Base-by-base conservation (phyloP, 2,329 filamentous ascomycete species). In the Graphilbum fragrans region DNA sequence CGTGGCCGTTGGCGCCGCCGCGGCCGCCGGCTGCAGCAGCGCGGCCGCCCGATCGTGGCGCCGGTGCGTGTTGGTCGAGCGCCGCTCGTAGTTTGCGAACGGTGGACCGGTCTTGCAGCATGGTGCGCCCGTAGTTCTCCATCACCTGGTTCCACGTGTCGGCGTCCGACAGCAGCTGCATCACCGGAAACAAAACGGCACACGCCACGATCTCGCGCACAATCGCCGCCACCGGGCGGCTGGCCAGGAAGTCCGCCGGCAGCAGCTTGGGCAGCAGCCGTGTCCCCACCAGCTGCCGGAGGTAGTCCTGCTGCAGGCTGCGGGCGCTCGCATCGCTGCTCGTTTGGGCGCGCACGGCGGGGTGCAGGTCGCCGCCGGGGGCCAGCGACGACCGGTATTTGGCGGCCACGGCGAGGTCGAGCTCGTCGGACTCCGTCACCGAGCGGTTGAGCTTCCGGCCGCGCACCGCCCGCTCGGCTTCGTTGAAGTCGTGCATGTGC, bases 81-180 rank as follows among this genome's bases (percentile, higher is more conserved):
- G 90, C 92, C 32, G 87, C 90, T 42, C 92, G 80, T 41, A 98
- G 73, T 58, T 87, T 94, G 43, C 85, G 80, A 32, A 98, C 90
- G 0, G 88, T 95, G 48, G 94, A 96, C 31, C 93, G 78, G 58
- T 98, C 93, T 59, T 96, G 92, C 34, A 98, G 70, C 66, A 94
- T 82, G 21, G 82, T 82, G 38, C 85, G 80, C 17, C 87, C 83
- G 60, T 81, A 86, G 42, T 81, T 88, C 60, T 96, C 90, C 71
- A 96, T 86, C 45, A 94, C 62, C 58, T 95, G 88, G 54, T 98
- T 96, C 90, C 90, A 98, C 9, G 83, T 94, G 63, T 98, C 93
- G 2, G 93, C 88, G 51, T 98, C 90, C 5, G 85, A 77, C 17
- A 98, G 66, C 47, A 87, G 67, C 52, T 82, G 78, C 55, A 95